These are phyloP conservation scores for Teunomyces barrocoloradensis DNA, from an alignment of 805 yeast genomes.

Conservation along the genomic window DNA sequence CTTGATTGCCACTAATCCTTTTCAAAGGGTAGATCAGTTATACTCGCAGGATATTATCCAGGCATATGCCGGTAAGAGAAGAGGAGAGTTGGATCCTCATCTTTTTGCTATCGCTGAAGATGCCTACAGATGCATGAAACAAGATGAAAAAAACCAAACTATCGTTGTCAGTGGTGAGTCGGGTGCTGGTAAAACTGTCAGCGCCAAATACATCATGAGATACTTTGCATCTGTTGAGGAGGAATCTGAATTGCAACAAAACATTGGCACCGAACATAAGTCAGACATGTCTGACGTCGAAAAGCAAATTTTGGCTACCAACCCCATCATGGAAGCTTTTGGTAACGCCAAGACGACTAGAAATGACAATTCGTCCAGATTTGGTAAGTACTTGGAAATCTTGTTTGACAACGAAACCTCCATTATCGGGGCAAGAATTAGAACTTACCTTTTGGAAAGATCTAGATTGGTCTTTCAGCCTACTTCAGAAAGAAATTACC, in stretches of 20 bases:
- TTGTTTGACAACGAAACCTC: constrained; percentile 71
- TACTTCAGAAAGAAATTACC: constrained; percentile 85
- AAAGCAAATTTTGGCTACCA: constrained; percentile 91
- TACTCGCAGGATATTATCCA: constrained; percentile 92
- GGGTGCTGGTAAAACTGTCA: constrained; percentile 98
- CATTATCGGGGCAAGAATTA: constrained; percentile 90
- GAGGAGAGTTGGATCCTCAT: constrained; percentile 97
- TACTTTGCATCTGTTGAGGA: constrained; percentile 92
- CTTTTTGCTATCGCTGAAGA: constrained; percentile 97
- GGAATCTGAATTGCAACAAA: constrained; percentile 31
- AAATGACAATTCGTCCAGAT: constrained; percentile 96
- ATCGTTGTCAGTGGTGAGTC: constrained; percentile 97
- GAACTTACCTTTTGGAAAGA: constrained; percentile 90
- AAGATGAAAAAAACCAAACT: constrained; percentile 83
- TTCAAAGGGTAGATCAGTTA: constrained; percentile 85
- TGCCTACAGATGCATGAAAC: constrained; percentile 92
- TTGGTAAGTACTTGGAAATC: constrained; percentile 93
- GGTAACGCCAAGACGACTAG: constrained; percentile 98
- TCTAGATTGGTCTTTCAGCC: constrained; percentile 95
- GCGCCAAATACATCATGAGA: constrained; percentile 96
- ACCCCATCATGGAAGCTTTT: constrained; percentile 96
- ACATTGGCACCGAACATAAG: constrained; percentile 35
- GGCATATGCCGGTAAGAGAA: constrained; percentile 86
- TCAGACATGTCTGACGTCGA: constrained; percentile 86
- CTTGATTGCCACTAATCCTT: constrained; percentile 93